phyloP scores from a whole-genome alignment of 805 yeast species.

The Candida bentonensis region DNA sequence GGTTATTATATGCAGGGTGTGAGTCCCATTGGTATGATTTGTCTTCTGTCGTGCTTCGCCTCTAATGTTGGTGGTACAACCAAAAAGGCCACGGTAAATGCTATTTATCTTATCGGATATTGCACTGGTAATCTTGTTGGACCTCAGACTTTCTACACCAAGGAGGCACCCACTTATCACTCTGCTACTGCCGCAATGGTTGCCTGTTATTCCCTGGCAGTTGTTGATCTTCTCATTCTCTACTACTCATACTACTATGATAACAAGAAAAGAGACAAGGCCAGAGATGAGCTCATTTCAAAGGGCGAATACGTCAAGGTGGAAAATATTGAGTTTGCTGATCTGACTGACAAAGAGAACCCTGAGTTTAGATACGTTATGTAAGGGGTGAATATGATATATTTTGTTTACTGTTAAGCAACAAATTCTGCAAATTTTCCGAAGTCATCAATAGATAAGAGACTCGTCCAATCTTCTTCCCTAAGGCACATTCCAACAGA shows the following conservation, averaged over 20 bases:
- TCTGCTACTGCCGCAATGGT: not conserved
- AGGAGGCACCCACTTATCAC: not conserved
- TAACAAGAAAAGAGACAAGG: slow-evolving; percentile 27
- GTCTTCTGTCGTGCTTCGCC: slow-evolving; percentile 21
- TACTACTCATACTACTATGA: slow-evolving; percentile 21
- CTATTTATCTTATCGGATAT: slow-evolving; percentile 42
- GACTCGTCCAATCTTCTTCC: slow-evolving; percentile 5
- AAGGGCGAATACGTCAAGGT: slow-evolving; percentile 20
- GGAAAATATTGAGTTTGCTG: slow-evolving; percentile 29
- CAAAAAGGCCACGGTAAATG: slow-evolving; percentile 36
- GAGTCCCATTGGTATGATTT: slow-evolving; percentile 12
- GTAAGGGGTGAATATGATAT: slow-evolving; percentile 10
- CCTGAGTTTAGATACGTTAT: slow-evolving; percentile 35
- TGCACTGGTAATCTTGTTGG: slow-evolving; percentile 55
- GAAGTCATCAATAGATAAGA: slow-evolving; percentile 4
- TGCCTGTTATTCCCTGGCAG: slow-evolving; percentile 2
- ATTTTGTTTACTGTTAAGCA: not conserved
- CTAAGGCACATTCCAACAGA: slow-evolving; percentile 4
- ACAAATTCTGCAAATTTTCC: slow-evolving; percentile 4
- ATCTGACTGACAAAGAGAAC: slow-evolving; percentile 38
- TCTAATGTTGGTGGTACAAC: slow-evolving; percentile 39
- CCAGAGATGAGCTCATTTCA: slow-evolving; percentile 8
- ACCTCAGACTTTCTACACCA: slow-evolving; percentile 45
- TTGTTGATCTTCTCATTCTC: slow-evolving; percentile 20
- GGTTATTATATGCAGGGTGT: slow-evolving; percentile 24